Percentiles rank a stretch among this genome's conserved stretches.
Evolutionary conservation across 2,329 filamentous ascomycete genomes (phyloP).

Genomic region (Xylaria sp.): DNA sequence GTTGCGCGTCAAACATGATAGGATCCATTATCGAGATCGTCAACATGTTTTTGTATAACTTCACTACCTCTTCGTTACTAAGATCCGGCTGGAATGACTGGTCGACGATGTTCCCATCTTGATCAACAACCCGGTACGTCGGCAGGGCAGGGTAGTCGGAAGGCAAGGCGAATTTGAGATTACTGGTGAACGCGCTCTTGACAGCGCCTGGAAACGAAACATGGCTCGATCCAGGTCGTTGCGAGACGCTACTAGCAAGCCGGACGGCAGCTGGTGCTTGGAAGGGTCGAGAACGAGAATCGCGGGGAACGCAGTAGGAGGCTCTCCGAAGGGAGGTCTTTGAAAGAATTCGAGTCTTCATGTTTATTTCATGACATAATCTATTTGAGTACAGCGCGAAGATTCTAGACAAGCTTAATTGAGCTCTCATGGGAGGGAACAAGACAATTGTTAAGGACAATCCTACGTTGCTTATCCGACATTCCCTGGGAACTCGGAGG

Average conservation of each 20-base stretch:
- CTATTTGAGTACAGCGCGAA: not conserved
- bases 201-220: conserved; percentile 91
- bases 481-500: conserved; percentile 27
- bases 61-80: conserved; percentile 61
- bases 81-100: conserved; percentile 70
- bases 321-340: conserved; percentile 27
- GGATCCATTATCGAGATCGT: conserved; percentile 85
- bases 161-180: conserved; percentile 76
- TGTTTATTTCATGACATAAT: conserved; percentile 20
- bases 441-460: not conserved
- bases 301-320: conserved; percentile 22
- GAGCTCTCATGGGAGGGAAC: not conserved
- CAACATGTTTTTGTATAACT: conserved; percentile 68
- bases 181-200: conserved; percentile 87
- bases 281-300: conserved; percentile 12
- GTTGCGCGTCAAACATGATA: conserved; percentile 97
- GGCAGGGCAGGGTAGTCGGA: conserved; percentile 75
- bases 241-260: conserved; percentile 54
- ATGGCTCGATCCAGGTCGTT: conserved; percentile 57
- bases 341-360: conserved; percentile 30
- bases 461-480: conserved; percentile 16
- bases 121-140: conserved; percentile 90
- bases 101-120: conserved; percentile 83
- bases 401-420: not conserved
- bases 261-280: conserved; percentile 35